Evolutionary conservation across 306 rosid genomes (phyloP), one percentile per base, ranked within the genome.

Genomic region (Pueraria montana): DNA sequence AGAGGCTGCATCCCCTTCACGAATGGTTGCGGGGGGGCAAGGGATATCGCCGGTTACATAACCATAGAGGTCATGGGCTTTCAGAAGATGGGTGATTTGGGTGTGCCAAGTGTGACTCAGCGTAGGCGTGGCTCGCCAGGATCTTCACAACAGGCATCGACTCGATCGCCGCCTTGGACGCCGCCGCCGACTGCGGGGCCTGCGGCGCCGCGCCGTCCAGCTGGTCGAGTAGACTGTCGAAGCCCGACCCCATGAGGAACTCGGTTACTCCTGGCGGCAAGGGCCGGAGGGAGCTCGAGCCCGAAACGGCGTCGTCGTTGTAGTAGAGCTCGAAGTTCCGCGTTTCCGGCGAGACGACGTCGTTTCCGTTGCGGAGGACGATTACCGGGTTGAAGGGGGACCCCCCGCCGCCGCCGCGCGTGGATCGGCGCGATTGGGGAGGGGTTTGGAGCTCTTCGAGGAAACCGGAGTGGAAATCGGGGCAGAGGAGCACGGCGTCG

Each of bases 241-340:
- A 90, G 2, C 97, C 94, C 0, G 97, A 88, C 11, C 91, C 97
- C 90, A 92, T 87, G 48, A 92, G 63, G 53, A 89, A 86, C 58
- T 92, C 91, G 26, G 97, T 84, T 23, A 89, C 86, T 67, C 87
- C 88, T 0, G 90, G 74, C 5, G 97, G 94, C 2, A 92, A 42
- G 0, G 92, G 2, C 72, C 59, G 3, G 76, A 79, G 24, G n/a
- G n/a, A n/a, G n/a, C n/a, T n/a, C n/a, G n/a, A n/a, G n/a, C n/a
- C n/a, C n/a, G n/a, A n/a, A n/a, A 89, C 94, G 21, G 86, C 91
- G 56, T 92, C n/a, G n/a, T n/a, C 97, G 40, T 92, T 90, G 76
- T 90, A 92, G 65, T 82, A 92, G 14, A 92, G 90, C 75, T 90
- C 92, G 56, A 90, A 92, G 34, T 84, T 90, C 0, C 91, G 85